Conservation (phyloP, 2,329 filamentous ascomycete species). For the Calonectria honghensis region DNA sequence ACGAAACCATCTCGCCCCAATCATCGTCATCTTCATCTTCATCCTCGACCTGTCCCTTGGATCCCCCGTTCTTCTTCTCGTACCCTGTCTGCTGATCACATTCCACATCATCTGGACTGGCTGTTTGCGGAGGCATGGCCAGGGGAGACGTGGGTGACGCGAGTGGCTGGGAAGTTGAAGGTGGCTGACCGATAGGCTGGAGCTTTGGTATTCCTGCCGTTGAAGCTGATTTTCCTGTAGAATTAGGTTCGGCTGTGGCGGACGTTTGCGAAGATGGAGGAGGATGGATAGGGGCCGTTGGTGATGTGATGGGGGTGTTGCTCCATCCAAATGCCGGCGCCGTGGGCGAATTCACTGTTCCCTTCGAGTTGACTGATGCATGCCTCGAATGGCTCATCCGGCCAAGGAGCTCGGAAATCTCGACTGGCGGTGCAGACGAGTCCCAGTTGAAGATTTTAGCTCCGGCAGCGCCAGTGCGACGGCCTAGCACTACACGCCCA, state of each 20-base stretch:
- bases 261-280: constrained; percentile 41
- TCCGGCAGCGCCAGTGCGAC: constrained; percentile 63
- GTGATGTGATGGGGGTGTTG: constrained; percentile 44
- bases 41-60: constrained; percentile 33
- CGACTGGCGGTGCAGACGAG: constrained; percentile 69
- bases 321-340: constrained; percentile 59
- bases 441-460: constrained; percentile 78
- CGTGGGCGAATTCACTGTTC: constrained; percentile 52
- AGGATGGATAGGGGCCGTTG: constrained; percentile 42
- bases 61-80: background rate
- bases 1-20: constrained; percentile 76
- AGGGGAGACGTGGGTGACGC: constrained; percentile 49
- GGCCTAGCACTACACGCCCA: constrained; percentile 66
- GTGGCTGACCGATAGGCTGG: constrained; percentile 43
- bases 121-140: constrained; percentile 48
- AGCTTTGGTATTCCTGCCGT: constrained; percentile 32
- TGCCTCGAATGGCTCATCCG: constrained; percentile 54
- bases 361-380: constrained; percentile 51
- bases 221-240: constrained; percentile 33
- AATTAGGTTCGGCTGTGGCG: constrained; percentile 38
- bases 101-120: constrained; percentile 37
- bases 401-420: constrained; percentile 63
- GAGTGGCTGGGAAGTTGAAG: background rate
- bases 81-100: constrained; percentile 1
- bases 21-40: constrained; percentile 67